Conservation (phyloP, 2,329 filamentous ascomycete genomes). For the Cercospora janseana region DNA sequence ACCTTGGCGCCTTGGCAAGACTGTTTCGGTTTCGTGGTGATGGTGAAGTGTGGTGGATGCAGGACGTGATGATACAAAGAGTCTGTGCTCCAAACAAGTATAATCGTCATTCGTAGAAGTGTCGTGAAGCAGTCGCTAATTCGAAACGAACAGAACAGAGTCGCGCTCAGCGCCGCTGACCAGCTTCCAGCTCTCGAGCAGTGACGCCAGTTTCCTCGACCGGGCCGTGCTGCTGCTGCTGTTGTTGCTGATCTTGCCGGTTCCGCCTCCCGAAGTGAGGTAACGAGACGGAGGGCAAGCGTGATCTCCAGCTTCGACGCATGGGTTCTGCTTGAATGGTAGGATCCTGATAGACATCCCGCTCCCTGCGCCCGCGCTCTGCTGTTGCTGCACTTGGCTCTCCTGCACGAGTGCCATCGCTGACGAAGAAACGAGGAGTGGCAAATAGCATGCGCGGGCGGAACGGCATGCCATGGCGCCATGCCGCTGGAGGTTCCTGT, state of each 20-base stretch:
- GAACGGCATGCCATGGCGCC: constrained; percentile 30
- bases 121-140: not conserved
- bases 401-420: constrained; percentile 15
- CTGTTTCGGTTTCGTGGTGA: too few species aligned
- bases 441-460: constrained; percentile 32
- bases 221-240: constrained; percentile 21
- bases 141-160: not conserved
- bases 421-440: constrained; percentile 30
- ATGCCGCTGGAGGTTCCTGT: constrained; percentile 31
- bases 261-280: constrained; percentile 31
- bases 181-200: constrained; percentile 34
- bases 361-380: constrained; percentile 9
- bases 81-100: not conserved
- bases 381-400: constrained; percentile 7
- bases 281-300: constrained; percentile 27
- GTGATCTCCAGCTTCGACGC: constrained; percentile 26
- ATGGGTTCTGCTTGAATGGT: constrained; percentile 15
- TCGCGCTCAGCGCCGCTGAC: constrained; percentile 22
- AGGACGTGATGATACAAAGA: not conserved
- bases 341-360: constrained; percentile 9
- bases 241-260: constrained; percentile 14
- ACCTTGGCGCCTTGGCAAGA: not conserved
- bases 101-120: not conserved
- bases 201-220: constrained; percentile 25
- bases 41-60: not conserved